These are phyloP conservation scores for Elongisporangium undulatum DNA, from an alignment of 352 stramenopile genomes.

Conservation along the genomic window DNA sequence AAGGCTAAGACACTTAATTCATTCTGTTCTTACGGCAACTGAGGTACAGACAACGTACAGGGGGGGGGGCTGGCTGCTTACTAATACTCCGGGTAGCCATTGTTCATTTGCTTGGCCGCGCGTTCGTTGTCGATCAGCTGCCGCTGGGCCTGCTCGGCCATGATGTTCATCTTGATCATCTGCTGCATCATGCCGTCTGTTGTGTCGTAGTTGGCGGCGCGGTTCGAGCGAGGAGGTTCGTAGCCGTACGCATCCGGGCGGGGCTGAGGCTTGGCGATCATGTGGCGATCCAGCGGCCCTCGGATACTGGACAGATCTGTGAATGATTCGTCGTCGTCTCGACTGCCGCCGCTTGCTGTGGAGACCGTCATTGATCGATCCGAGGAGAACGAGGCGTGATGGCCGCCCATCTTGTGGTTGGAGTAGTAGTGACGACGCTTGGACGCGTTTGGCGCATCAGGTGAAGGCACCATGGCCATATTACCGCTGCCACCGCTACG, in stretches of 20 bases:
- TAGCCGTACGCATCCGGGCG: conserved; percentile 2
- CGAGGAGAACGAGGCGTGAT: neutral
- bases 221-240: neutral
- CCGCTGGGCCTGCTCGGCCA: conserved; percentile 31
- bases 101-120: neutral
- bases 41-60: neutral
- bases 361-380: neutral
- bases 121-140: conserved; percentile 24
- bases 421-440: neutral
- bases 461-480: neutral
- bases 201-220: conserved; percentile 2
- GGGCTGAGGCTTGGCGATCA: neutral
- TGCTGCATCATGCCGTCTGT: conserved; percentile 34
- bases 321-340: neutral
- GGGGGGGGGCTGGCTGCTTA: neutral
- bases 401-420: neutral
- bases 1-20: neutral
- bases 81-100: neutral
- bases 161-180: conserved; percentile 49
- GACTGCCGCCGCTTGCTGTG: neutral
- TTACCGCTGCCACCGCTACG: too few species aligned
- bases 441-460: too few species aligned
- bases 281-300: conserved; percentile 4
- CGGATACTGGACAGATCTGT: conserved; percentile 8
- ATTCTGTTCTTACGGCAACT: neutral